Base-by-base conservation (phyloP, 495 filamentous ascomycete genomes). In the Aspergillus kassunensis region DNA sequence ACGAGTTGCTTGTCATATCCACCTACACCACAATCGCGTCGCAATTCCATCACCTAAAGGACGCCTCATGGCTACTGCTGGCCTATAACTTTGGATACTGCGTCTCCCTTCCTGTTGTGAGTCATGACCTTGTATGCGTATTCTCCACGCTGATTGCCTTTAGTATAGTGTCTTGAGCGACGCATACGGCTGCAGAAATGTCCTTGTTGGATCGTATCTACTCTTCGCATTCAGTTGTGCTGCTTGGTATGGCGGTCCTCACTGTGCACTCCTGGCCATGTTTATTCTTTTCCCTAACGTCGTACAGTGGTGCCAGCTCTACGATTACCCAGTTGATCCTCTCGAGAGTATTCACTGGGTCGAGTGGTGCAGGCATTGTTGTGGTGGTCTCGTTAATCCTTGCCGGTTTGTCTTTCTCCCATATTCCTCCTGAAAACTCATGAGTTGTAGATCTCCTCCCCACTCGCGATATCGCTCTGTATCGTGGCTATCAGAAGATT, bases 61-160 rank as follows among this genome's bases (percentile, higher is more conserved):
- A 61, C 13, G 68, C 62, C 0, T 59, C 66, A 20, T 71, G 63
- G 67, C 47, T 73, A 11, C 49, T 73, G 19, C 61, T 59, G 6
- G 58, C 56, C 1, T 73, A 71, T 44, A 64, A 61, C 37, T 60
- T 71, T 33, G 69, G 66, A 18, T 71, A 60, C 33, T 66, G 67
- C 46, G 55, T 68, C 6, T 61, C 69, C 6, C 51, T 68, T 23
- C 66, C 69, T 12, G 58, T 69, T 47, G 69, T 73, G 37, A 56
- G 59, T 62, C 0, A 23, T 40, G 24, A 4, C 24, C 4, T 27
- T 27, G 24, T 27, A 4, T 9, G 24, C 4, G 9, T 27, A 27
- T 9, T 27, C 24, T 16, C 5, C 13, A 13, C 4, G 10, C 34
- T 50, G 15, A 50, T 24, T 3, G 3, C 6, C 9, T 3, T 13